Base-by-base conservation (phyloP, 352 stramenopile species). In the Phytophthora lateralis region DNA sequence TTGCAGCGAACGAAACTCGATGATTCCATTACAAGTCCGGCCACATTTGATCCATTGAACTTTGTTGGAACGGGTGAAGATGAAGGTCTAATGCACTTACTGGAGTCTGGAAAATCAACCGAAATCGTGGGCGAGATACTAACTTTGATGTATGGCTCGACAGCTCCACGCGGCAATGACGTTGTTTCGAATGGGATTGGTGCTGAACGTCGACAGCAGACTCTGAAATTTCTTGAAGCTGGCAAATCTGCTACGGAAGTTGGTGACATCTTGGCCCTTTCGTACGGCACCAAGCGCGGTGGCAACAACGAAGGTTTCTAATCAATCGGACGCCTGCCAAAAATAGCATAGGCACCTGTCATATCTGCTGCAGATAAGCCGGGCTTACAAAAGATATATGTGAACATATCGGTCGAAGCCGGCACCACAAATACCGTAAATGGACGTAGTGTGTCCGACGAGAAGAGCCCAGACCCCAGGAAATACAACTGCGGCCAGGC, bases 171-270 rank as follows among this genome's bases (percentile, higher is more conserved):
- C 41, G 15, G 26, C 4, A 14, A 42, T 24, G n/a, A 29, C 14
- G n/a, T 18, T 42, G 4, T 10, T 21, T 21, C n/a, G 8, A 8
- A 11, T 27, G 49, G 1, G 12, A 49, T 47, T 15, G 37, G 5
- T 49, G 8, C 29, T 18, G 38, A 64, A 17, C 47, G 56, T 58
- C 46, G 39, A 39, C 37, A 21, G 39, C 46, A 45, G n/a, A 55
- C 55, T 35, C 6, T 62, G 34, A 29, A 62, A 35, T 24, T 55
- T 21, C 20, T 49, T 11, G 38, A 30, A 37, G 17, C 29, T 10
- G 49, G 49, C 35, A 46, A 47, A 34, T 41, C 42, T 9, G 20
- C 42, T 20, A n/a, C 32, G 17, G 32, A 55, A 45, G 17, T 30
- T 37, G 7, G 37, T 18, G 21, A 26, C 1, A 48, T 62, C 34